A percentile compares a stretch with the other conserved stretches of the same genome.
Conservation (phyloP, 495 filamentous ascomycete species). For the Choiromyces venosus region DNA sequence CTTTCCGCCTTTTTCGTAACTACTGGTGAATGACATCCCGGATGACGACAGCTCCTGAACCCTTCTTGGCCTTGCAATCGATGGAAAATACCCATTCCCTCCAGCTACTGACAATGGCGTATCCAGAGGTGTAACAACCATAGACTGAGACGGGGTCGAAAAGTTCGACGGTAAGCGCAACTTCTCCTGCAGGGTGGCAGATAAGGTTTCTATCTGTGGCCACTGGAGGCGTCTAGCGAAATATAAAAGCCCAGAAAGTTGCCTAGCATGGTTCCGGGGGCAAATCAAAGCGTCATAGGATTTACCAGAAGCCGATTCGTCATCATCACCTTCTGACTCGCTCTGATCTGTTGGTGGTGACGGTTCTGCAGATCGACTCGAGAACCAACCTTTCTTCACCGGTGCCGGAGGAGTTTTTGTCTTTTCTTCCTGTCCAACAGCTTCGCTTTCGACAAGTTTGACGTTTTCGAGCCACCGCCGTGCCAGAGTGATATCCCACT, state of each 20-base stretch:
- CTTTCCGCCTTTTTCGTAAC: constrained; percentile 26
- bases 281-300: constrained; percentile 44
- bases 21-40: constrained; percentile 35
- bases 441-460: constrained; percentile 46
- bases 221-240: constrained; percentile 55
- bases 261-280: constrained; percentile 43
- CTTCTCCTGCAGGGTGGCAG: constrained; percentile 28
- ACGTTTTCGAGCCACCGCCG: constrained; percentile 74
- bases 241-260: constrained; percentile 53
- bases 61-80: constrained; percentile 21
- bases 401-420: constrained; percentile 41
- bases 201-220: constrained; percentile 46
- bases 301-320: constrained; percentile 46
- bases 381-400: constrained; percentile 37
- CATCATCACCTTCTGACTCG: constrained; percentile 11
- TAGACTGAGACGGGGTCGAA: constrained; percentile 26
- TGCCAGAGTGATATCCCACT: constrained; percentile 74
- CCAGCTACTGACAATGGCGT: constrained; percentile 44
- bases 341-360: constrained; percentile 39
- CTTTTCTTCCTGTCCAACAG: constrained; percentile 43
- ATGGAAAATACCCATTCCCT: constrained; percentile 41
- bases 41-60: constrained; percentile 45
- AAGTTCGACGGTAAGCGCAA: constrained; percentile 40
- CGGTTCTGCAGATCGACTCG: constrained; percentile 39
- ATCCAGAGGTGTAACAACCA: constrained; percentile 46